Evolutionary conservation across 192 early-diverging fungal genomes (phyloP).

Genomic region (Rhizoclosmatium sp.): DNA sequence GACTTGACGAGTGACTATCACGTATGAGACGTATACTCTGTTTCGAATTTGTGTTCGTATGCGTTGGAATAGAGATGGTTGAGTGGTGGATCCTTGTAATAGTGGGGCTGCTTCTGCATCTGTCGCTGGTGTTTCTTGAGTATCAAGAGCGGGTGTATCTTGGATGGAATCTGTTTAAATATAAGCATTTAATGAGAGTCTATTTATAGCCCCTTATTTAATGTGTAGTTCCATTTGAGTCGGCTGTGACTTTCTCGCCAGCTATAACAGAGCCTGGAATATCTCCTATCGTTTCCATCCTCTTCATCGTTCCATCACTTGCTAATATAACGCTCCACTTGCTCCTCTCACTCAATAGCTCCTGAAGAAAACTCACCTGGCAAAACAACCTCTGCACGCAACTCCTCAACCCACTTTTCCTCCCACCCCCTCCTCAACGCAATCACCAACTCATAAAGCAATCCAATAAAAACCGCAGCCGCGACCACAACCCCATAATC

Average conservation of each 20-base stretch:
- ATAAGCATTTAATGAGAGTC: no score
- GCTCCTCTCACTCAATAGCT: not conserved
- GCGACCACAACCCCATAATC: not conserved
- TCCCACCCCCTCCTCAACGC: not conserved
- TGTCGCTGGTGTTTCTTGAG: no score
- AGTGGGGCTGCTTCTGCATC: no score
- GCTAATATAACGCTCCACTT: not conserved
- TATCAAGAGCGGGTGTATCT: no score
- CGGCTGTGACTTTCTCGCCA: no score
- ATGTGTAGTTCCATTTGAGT: no score
- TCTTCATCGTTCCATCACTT: not conserved
- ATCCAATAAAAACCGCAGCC: not conserved
- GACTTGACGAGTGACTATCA: slow-evolving; percentile 3
- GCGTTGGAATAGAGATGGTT: not conserved
- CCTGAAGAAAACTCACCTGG: not conserved
- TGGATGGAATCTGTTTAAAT: not conserved
- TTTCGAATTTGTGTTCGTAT: not conserved
- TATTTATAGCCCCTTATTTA: not conserved
- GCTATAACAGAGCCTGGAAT: no score
- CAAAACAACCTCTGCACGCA: not conserved
- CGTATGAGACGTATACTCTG: not conserved
- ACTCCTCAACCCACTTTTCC: not conserved
- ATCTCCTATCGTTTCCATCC: not conserved
- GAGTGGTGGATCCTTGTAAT: no score
- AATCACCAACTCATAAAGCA: slow-evolving; percentile 12